Evolutionary conservation across 148 eudicot genomes (phyloP).

Genomic region (Mesembryanthemum crystallinum): DNA sequence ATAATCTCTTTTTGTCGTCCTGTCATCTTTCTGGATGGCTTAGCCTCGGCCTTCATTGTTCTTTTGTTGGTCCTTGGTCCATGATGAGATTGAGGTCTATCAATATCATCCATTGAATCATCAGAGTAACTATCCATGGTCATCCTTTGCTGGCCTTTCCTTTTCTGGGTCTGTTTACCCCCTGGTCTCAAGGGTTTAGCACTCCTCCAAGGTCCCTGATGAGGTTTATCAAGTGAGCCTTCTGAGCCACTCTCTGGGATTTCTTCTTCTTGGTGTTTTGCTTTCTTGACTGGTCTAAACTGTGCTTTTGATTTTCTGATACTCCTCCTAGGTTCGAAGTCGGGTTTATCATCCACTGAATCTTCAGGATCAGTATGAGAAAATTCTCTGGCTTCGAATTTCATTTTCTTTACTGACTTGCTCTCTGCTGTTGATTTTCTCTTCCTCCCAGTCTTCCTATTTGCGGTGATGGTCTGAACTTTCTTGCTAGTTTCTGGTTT

Average conservation of each 20-base stretch:
- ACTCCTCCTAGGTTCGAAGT: conserved; percentile 36
- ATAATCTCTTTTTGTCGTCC: conserved; percentile 16
- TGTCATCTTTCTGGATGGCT: conserved; percentile 18
- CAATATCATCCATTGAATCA: conserved; percentile 26
- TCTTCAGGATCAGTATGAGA: conserved; percentile 30
- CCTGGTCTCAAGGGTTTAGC: not conserved
- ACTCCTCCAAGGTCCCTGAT: conserved; percentile 36
- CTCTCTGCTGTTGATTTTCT: conserved; percentile 45
- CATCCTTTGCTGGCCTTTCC: conserved; percentile 12
- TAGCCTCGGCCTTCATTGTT: conserved; percentile 13
- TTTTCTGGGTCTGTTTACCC: conserved; percentile 8
- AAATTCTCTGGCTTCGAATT: conserved; percentile 33
- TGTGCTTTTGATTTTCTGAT: conserved; percentile 32
- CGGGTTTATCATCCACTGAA: conserved; percentile 30
- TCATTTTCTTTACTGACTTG: conserved; percentile 34
- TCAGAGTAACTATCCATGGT: conserved; percentile 21
- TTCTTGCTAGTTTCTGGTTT: conserved; percentile 29
- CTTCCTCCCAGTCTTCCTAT: conserved; percentile 44
- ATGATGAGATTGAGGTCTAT: conserved; percentile 13
- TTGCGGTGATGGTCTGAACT: conserved; percentile 28
- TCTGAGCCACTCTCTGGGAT: conserved; percentile 28
- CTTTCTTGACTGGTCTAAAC: conserved; percentile 28
- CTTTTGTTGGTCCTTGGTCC: conserved; percentile 19
- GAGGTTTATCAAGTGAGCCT: conserved; percentile 30
- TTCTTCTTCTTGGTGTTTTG: conserved; percentile 40